Evolutionary conservation across 805 yeast species (phyloP).

Genomic region (Diddensiella santjacobensis): DNA sequence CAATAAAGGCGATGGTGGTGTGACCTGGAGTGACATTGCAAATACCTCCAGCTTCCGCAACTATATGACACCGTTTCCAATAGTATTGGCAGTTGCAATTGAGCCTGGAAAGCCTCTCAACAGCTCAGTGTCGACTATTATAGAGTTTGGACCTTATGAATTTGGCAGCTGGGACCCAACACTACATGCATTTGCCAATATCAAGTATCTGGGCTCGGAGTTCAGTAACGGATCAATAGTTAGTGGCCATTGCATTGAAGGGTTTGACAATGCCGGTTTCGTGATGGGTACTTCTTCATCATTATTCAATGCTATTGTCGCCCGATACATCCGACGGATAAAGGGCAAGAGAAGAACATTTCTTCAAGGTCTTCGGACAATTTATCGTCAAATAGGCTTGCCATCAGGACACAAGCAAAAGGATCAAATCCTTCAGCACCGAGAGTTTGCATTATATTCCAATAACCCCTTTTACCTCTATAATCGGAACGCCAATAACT

Average conservation of each 20-base stretch:
- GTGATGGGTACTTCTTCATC: constrained; percentile 80
- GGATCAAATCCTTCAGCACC: constrained; percentile 4
- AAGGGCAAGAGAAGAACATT: neutral
- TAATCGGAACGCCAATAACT: neutral
- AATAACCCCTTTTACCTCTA: constrained; percentile 14
- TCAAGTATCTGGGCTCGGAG: constrained; percentile 65
- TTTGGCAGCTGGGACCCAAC: constrained; percentile 87
- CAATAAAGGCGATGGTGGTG: constrained; percentile 51
- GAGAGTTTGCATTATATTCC: constrained; percentile 15
- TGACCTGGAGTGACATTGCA: constrained; percentile 50
- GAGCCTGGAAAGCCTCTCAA: constrained; percentile 22
- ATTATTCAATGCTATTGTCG: constrained; percentile 61
- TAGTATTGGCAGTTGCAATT: constrained; percentile 43
- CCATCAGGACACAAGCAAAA: constrained; percentile 3
- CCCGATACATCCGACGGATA: constrained; percentile 30
- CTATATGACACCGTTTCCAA: constrained; percentile 61
- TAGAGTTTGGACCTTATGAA: constrained; percentile 53
- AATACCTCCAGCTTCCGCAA: constrained; percentile 53
- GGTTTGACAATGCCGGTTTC: constrained; percentile 78
- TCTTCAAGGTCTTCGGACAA: neutral
- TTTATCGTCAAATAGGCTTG: neutral
- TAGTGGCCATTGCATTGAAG: constrained; percentile 29
- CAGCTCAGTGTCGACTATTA: constrained; percentile 54
- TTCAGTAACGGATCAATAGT: constrained; percentile 47
- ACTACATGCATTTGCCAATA: constrained; percentile 56